phyloP scores from a whole-genome alignment of 495 filamentous ascomycete species.

The Penicillium cataractarum region DNA sequence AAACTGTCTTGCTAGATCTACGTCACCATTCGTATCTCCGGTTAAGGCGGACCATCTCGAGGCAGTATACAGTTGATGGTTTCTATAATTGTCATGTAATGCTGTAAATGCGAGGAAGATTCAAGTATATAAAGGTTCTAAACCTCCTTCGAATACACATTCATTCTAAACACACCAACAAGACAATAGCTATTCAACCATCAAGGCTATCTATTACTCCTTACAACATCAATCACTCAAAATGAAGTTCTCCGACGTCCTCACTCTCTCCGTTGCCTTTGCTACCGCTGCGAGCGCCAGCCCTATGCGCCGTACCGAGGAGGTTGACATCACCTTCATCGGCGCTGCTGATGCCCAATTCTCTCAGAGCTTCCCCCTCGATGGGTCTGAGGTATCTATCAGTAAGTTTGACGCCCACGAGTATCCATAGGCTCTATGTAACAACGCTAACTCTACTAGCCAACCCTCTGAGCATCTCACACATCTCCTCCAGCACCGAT shows the following conservation, averaged over 20 bases:
- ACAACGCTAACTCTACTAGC: constrained; percentile 15
- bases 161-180: not conserved
- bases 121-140: not conserved
- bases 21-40: constrained; percentile 3
- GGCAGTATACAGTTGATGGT: not conserved
- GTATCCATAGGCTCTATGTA: not conserved
- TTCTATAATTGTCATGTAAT: not conserved
- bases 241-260: constrained; percentile 9
- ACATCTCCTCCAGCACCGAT: constrained; percentile 26
- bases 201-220: not conserved
- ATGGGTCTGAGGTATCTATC: constrained; percentile 25
- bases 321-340: constrained; percentile 30
- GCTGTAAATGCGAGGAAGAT: not conserved
- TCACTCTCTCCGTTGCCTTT: constrained; percentile 17
- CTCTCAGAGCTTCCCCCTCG: constrained; percentile 28
- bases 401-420: constrained; percentile 17
- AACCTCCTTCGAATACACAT: not conserved
- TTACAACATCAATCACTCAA: constrained; percentile 8
- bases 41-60: not conserved
- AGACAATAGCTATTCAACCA: not conserved
- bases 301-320: constrained; percentile 12
- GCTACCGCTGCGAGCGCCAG: constrained; percentile 16
- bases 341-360: constrained; percentile 33
- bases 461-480: constrained; percentile 31
- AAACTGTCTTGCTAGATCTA: not conserved